Evolutionary conservation across 768 basidiomycete species (phyloP).

Genomic region (Russula brevipes): DNA sequence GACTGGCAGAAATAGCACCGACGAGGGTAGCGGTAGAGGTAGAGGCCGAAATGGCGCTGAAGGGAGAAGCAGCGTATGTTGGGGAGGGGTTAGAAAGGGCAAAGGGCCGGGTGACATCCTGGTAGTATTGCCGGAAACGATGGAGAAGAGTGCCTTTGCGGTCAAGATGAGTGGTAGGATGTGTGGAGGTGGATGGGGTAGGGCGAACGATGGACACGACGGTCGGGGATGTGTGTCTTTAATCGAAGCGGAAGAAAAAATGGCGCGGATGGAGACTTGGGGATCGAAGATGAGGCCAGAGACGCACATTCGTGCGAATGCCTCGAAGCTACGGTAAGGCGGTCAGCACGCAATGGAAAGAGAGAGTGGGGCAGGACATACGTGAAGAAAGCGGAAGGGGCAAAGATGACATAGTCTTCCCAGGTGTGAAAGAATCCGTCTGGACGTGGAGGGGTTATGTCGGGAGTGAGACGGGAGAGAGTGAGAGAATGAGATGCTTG

Average conservation of each 20-base stretch:
- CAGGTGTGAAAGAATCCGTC: constrained; percentile 80
- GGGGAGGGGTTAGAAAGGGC: constrained; percentile 35
- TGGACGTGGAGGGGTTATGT: constrained; percentile 39
- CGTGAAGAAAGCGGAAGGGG: constrained; percentile 82
- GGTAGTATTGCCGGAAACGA: constrained; percentile 41
- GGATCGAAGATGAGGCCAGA: constrained; percentile 88
- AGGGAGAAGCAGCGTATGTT: constrained; percentile 4
- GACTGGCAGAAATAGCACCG: not conserved
- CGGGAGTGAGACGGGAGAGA: constrained; percentile 35
- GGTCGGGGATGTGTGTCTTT: constrained; percentile 30
- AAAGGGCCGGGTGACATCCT: constrained; percentile 52
- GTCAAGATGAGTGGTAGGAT: constrained; percentile 35
- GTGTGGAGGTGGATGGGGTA: constrained; percentile 24
- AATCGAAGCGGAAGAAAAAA: constrained; percentile 41
- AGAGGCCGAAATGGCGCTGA: constrained; percentile 9
- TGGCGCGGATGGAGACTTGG: constrained; percentile 50
- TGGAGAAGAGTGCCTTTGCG: constrained; percentile 46
- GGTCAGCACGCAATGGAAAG: constrained; percentile 7
- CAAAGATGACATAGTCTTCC: constrained; percentile 88
- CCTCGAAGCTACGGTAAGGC: constrained; percentile 61
- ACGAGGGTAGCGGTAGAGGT: constrained; percentile 22
- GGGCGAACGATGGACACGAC: constrained; percentile 22
- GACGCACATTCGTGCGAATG: constrained; percentile 81
- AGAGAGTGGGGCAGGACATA: constrained; percentile 34
- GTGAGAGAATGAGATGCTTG: constrained; percentile 62